Conservation (phyloP, 225 moss, liverwort and hornwort genomes). For the Climacium dendroides region DNA sequence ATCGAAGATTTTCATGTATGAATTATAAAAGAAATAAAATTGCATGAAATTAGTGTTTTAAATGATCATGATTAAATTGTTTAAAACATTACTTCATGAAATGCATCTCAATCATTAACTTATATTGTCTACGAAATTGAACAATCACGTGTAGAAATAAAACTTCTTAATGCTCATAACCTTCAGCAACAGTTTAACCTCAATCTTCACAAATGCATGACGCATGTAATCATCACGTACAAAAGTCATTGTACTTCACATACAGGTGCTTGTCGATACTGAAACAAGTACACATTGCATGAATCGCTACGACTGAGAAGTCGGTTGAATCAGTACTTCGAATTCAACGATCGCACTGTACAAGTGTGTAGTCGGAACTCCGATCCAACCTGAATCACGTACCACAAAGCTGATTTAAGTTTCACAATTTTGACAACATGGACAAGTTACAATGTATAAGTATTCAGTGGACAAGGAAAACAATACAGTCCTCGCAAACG, state of each 20-base stretch:
- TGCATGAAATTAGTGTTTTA: rapidly evolving
- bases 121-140: rapidly evolving
- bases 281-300: no score
- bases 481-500: background rate
- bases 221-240: background rate
- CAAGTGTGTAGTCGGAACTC: background rate
- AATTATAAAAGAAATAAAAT: background rate
- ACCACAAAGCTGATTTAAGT: background rate
- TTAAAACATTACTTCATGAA: rapidly evolving
- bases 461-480: no score
- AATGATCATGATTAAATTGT: background rate
- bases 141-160: background rate
- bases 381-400: background rate
- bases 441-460: background rate
- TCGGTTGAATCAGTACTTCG: background rate
- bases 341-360: background rate
- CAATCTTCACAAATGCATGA: background rate
- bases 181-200: background rate
- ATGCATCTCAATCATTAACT: background rate
- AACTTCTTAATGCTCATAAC: background rate
- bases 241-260: rapidly evolving
- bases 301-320: no score
- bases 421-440: background rate
- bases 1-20: rapidly evolving
- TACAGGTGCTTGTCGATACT: no score